phyloP scores from a whole-genome alignment of 2,329 filamentous ascomycete genomes.

The Curvularia verruculosa region DNA sequence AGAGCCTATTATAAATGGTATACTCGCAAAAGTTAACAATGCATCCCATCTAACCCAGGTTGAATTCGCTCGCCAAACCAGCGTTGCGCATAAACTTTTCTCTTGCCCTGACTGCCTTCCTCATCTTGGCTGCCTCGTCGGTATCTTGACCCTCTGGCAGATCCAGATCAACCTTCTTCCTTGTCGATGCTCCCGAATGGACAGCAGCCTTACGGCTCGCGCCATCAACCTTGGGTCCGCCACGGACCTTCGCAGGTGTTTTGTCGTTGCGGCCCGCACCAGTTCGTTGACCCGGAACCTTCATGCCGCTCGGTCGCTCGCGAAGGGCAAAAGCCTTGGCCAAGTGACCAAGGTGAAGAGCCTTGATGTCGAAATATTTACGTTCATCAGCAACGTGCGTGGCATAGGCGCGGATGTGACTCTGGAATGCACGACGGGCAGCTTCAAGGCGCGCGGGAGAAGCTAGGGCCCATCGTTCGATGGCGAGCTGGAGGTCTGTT shows the following conservation, averaged over 20 bases:
- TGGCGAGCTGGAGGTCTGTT: slow-evolving; percentile 70
- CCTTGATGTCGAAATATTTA: slow-evolving; percentile 86
- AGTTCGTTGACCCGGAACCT: slow-evolving; percentile 58
- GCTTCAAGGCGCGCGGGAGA: slow-evolving; percentile 75
- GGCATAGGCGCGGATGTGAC: slow-evolving; percentile 91
- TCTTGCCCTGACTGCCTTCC: slow-evolving; percentile 59
- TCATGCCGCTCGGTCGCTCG: slow-evolving; percentile 84
- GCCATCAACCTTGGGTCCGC: slow-evolving; percentile 43
- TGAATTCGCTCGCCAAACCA: slow-evolving; percentile 68
- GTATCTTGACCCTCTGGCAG: slow-evolving; percentile 54
- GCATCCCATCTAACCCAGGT: slow-evolving; percentile 60
- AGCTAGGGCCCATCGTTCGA: slow-evolving; percentile 69
- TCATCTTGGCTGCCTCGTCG: slow-evolving; percentile 66
- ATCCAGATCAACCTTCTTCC: slow-evolving; percentile 36
- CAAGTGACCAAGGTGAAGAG: slow-evolving; percentile 87
- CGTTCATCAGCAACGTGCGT: slow-evolving; percentile 89
- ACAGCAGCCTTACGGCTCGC: slow-evolving; percentile 46
- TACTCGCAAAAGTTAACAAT: background rate
- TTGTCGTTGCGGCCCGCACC: slow-evolving; percentile 46
- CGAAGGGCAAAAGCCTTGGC: slow-evolving; percentile 92
- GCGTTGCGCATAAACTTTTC: slow-evolving; percentile 58
- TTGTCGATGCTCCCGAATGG: slow-evolving; percentile 9
- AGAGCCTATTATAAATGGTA: background rate
- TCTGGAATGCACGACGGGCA: slow-evolving; percentile 85
- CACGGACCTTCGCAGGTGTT: slow-evolving; percentile 51